Conservation (phyloP, 805 yeast genomes). For the Ogataea philodendri region DNA sequence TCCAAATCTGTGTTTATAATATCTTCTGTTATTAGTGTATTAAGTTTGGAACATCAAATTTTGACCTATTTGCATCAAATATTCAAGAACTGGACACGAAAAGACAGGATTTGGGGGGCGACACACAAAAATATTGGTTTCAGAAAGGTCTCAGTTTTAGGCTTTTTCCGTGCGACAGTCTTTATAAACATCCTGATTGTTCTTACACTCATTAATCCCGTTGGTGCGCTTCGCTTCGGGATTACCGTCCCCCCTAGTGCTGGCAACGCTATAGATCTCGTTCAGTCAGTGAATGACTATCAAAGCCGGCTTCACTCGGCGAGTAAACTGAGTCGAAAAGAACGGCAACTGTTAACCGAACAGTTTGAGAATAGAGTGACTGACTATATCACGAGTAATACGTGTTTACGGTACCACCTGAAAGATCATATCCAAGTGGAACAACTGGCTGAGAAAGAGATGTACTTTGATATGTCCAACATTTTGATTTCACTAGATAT, state of each 20-base stretch:
- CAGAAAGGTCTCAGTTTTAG: too few species aligned
- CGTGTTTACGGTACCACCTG: conserved; percentile 20
- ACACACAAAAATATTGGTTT: too few species aligned
- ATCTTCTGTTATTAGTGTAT: too few species aligned
- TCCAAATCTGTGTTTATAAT: too few species aligned
- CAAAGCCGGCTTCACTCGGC: conserved; percentile 10
- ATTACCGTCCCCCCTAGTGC: conserved; percentile 20
- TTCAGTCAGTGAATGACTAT: conserved; percentile 13
- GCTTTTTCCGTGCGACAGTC: too few species aligned
- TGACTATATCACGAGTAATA: conserved; percentile 15
- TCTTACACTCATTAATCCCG: conserved; percentile 5
- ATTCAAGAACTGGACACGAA: too few species aligned
- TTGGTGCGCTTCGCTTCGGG: conserved; percentile 27
- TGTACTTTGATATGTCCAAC: conserved; percentile 6
- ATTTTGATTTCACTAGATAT: conserved; percentile 26
- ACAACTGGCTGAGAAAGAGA: conserved; percentile 1
- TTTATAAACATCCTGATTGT: too few species aligned
- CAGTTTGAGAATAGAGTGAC: conserved; percentile 11
- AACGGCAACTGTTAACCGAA: conserved; percentile 5
- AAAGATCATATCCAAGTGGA: conserved; percentile 14
- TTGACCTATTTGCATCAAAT: too few species aligned
- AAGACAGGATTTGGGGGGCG: too few species aligned
- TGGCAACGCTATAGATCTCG: conserved; percentile 10
- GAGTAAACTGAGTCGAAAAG: conserved; percentile 11
- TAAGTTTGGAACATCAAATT: too few species aligned